These are phyloP conservation scores for Suillus placidus DNA, from an alignment of 768 basidiomycete species.

Conservation along the genomic window DNA sequence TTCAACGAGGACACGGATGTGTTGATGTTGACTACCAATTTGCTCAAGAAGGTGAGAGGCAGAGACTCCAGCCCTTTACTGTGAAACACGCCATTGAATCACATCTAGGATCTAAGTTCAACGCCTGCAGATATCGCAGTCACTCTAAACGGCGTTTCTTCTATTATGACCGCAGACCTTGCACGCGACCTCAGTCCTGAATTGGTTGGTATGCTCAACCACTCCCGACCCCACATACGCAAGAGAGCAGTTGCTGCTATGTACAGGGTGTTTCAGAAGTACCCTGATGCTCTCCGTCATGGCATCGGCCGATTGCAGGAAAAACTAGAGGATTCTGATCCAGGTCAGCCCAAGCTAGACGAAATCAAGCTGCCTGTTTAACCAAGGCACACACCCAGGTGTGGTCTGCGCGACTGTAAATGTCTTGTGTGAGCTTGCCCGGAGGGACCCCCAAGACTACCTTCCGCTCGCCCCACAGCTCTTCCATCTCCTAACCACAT, in stretches of 20 bases:
- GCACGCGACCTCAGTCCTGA: slow-evolving; percentile 91
- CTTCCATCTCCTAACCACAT: slow-evolving; percentile 90
- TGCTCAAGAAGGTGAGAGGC: slow-evolving; percentile 82
- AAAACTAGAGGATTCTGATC: slow-evolving; percentile 77
- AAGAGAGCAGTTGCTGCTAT: slow-evolving; percentile 88
- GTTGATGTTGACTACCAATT: slow-evolving; percentile 94
- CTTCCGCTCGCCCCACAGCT: slow-evolving; percentile 88
- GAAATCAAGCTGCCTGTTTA: slow-evolving; percentile 3
- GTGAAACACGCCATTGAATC: slow-evolving; percentile 13
- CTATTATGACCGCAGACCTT: slow-evolving; percentile 84
- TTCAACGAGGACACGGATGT: slow-evolving; percentile 96
- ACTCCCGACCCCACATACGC: slow-evolving; percentile 85
- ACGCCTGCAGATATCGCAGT: slow-evolving; percentile 74
- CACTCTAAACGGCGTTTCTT: slow-evolving; percentile 79
- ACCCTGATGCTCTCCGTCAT: slow-evolving; percentile 75
- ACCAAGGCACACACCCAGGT: slow-evolving; percentile 45
- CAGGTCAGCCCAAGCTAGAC: slow-evolving; percentile 43
- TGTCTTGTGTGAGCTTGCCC: slow-evolving; percentile 89
- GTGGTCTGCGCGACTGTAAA: slow-evolving; percentile 96
- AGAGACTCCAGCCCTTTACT: neutral
- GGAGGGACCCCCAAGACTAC: slow-evolving; percentile 77
- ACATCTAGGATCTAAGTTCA: slow-evolving; percentile 75
- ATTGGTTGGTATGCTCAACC: slow-evolving; percentile 82
- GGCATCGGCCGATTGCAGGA: slow-evolving; percentile 75
- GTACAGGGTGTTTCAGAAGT: slow-evolving; percentile 77